Base-by-base conservation (phyloP, 2,329 filamentous ascomycete genomes). In the Cordyceps militaris region DNA sequence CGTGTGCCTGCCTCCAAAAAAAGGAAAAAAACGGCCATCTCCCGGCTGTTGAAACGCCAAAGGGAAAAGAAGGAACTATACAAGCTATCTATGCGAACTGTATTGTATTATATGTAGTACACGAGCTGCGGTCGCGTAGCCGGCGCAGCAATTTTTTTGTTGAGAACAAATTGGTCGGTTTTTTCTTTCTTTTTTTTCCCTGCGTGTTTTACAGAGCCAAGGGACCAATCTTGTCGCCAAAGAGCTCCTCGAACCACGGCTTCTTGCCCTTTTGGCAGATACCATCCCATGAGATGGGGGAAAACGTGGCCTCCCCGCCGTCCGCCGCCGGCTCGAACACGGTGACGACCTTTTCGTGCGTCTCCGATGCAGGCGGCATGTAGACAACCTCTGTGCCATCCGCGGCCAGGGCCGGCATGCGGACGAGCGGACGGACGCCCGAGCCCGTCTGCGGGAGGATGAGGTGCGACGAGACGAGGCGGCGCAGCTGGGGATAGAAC, bases 171-270 rank as follows among this genome's bases (percentile, higher is more conserved):
- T 42, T 9, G 10, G n/a, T 21, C 38, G 38, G 9, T 21, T 46
- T 10, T 36, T 36, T 34, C 10, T 34, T 36, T 36, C 13, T 13
- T 16, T n/a, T 34, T 36, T 36, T 13, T 13, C 14, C 7, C 10
- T 13, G 1, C 16, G n/a, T 16, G 13, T 26, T 24, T 59, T 19
- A 63, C 21, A 60, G 46, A 9, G 62, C 56, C 46, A 72, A 48
- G 3, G 68, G 66, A 0, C 71, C 71, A 42, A 70, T 64, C 3
- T 57, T 60, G 34, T 73, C 71, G 2, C 64, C 67, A 60, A 73
- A 72, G 0, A 73, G 50, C 56, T 67, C 66, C 11, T 71, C 65
- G 30, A 71, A 62, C 71, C 71, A 73, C 4, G 62, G 58, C 49
- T 55, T 62, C 23, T 59, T 57, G 4, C 64, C 64, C 50, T 65